A percentile compares a stretch with the other conserved stretches of the same genome.
These are phyloP conservation scores for Monilinia fructicola DNA, from an alignment of 2,329 filamentous ascomycete genomes.

Conservation along the genomic window DNA sequence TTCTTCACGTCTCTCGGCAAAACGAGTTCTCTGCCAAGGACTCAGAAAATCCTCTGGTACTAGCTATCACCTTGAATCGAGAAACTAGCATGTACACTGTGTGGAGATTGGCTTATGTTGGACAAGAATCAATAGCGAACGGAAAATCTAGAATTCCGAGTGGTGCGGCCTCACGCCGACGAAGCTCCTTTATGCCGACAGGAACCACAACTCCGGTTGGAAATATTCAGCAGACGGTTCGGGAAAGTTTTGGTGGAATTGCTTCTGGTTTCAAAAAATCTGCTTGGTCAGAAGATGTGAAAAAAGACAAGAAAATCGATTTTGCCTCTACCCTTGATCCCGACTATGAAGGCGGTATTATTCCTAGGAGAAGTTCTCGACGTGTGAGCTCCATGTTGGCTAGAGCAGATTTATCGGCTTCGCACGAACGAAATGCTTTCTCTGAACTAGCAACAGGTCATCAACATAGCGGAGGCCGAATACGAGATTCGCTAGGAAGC, in stretches of 20 bases:
- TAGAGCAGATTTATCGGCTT: slow-evolving; percentile 80
- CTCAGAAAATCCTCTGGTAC: slow-evolving; percentile 55
- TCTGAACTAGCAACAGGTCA: slow-evolving; percentile 60
- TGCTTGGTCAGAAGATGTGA: slow-evolving; percentile 30
- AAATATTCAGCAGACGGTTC: slow-evolving; percentile 58
- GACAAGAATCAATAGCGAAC: slow-evolving; percentile 57
- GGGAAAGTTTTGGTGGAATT: slow-evolving; percentile 70
- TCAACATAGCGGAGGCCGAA: slow-evolving; percentile 45
- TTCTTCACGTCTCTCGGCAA: slow-evolving; percentile 75
- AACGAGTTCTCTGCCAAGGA: slow-evolving; percentile 50
- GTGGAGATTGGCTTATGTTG: slow-evolving; percentile 79
- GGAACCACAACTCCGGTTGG: slow-evolving; percentile 73
- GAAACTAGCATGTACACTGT: slow-evolving; percentile 76
- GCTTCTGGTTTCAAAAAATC: slow-evolving; percentile 28
- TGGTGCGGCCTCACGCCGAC: slow-evolving; percentile 50
- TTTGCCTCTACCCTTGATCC: slow-evolving; percentile 71
- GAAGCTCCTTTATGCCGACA: slow-evolving; percentile 67
- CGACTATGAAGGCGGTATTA: slow-evolving; percentile 56
- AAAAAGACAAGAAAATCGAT: slow-evolving; percentile 48
- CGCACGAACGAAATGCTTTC: slow-evolving; percentile 78
- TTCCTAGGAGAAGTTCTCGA: slow-evolving; percentile 62
- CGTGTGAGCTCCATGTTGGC: slow-evolving; percentile 90
- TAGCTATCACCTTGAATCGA: slow-evolving; percentile 79
- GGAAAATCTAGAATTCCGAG: slow-evolving; percentile 34
- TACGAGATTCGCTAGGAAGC: slow-evolving; percentile 69